A percentile compares a stretch with the other conserved stretches of the same genome.
Conservation (phyloP, 192 early-diverging fungal genomes). For the Lobosporangium transversale region DNA sequence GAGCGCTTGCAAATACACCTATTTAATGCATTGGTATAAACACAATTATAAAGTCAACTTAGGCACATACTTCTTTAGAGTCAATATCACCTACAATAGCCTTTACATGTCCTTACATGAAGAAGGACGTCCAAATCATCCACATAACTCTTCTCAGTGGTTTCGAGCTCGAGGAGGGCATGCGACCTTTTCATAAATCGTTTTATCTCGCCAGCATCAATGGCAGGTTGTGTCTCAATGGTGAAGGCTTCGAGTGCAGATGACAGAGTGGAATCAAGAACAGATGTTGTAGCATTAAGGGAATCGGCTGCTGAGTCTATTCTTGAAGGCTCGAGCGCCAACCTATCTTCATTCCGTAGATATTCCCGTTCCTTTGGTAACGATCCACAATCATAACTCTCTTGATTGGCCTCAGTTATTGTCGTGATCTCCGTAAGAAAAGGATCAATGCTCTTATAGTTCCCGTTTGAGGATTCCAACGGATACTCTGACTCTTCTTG, state of each 20-base stretch:
- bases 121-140: constrained; percentile 59
- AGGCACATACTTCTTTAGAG: no score
- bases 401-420: no score
- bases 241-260: constrained; percentile 9
- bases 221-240: constrained; percentile 4
- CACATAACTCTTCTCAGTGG: constrained; percentile 62
- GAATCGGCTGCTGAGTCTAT: not conserved
- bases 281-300: not conserved
- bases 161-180: constrained; percentile 56
- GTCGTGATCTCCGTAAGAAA: constrained; percentile 7
- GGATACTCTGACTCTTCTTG: constrained; percentile 10
- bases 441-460: not conserved
- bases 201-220: constrained; percentile 35
- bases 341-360: no score
- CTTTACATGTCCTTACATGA: no score
- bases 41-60: no score
- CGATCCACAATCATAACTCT: no score
- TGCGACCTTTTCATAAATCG: constrained; percentile 49
- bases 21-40: no score
- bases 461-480: constrained; percentile 8
- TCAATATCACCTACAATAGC: no score
- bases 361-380: no score
- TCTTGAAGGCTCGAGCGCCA: no score
- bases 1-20: constrained; percentile 27
- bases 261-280: not conserved